A percentile compares a stretch with the other conserved stretches of the same genome.
Evolutionary conservation across 768 basidiomycete genomes (phyloP).

Genomic region (Auriculariales sp.): DNA sequence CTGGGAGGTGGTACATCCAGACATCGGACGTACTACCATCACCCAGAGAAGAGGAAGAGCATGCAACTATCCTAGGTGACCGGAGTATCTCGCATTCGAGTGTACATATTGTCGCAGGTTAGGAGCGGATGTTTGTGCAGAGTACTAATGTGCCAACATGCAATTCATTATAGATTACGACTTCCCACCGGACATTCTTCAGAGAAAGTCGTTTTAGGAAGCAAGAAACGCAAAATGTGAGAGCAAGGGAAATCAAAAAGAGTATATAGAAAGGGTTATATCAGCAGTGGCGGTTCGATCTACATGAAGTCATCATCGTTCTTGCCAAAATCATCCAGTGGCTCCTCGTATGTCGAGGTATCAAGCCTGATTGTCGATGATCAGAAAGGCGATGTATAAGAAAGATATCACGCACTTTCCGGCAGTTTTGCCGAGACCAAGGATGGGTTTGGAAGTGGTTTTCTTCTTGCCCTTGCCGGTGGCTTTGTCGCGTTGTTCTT

Average conservation of each 20-base stretch:
- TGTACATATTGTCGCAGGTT: too few relatives aligned
- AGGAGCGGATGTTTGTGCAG: too few relatives aligned
- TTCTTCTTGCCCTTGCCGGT: constrained; percentile 86
- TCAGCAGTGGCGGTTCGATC: too few relatives aligned
- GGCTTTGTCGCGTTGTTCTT: constrained; percentile 70
- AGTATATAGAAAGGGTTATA: too few relatives aligned
- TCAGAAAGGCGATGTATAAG: neutral
- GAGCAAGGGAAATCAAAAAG: too few relatives aligned
- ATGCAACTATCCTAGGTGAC: neutral
- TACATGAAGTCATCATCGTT: constrained; percentile 85
- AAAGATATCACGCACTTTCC: constrained; percentile 33
- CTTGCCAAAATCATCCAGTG: constrained; percentile 74
- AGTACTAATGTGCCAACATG: too few relatives aligned
- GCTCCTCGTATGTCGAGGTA: constrained; percentile 72
- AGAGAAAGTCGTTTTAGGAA: too few relatives aligned
- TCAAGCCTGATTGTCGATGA: constrained; percentile 40
- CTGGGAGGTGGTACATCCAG: constrained; percentile 18
- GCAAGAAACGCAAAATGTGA: too few relatives aligned
- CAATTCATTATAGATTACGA: too few relatives aligned
- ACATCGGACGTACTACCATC: constrained; percentile 74
- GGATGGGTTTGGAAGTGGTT: constrained; percentile 48
- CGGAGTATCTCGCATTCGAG: too few relatives aligned
- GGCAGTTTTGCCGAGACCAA: constrained; percentile 60
- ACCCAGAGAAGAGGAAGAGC: constrained; percentile 41
- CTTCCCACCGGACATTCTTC: too few relatives aligned